Percentiles rank a stretch among this genome's conserved stretches.
phyloP scores from a whole-genome alignment of 2,329 filamentous ascomycete genomes.

The Pestalotiopsis sp. region DNA sequence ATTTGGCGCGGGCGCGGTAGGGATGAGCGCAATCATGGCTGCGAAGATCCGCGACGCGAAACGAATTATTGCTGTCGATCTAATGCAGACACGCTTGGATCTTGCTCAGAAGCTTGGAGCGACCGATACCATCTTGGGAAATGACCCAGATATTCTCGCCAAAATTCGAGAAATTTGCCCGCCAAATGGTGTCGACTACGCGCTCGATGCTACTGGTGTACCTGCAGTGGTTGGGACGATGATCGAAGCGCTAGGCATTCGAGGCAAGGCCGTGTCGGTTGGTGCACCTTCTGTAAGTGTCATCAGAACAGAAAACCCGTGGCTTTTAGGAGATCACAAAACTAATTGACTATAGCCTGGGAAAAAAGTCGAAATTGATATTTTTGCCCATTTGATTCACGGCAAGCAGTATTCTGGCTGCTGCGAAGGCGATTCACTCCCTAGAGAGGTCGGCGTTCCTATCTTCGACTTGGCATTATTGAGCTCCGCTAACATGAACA shows the following conservation, averaged over 20 bases:
- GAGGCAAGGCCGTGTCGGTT: background rate
- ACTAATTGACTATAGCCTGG: background rate
- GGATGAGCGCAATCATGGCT: background rate
- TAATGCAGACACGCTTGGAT: background rate
- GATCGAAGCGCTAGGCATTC: background rate
- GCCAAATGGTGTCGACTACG: background rate
- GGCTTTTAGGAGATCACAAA: background rate
- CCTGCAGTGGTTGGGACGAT: background rate
- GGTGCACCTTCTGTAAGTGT: background rate
- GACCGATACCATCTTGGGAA: background rate
- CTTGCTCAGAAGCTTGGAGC: background rate
- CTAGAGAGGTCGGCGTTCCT: background rate
- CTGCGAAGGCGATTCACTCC: background rate
- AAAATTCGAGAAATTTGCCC: background rate
- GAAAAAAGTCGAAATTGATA: background rate
- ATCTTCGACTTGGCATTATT: background rate
- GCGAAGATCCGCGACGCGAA: background rate
- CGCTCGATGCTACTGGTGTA: background rate
- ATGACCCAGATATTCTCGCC: background rate
- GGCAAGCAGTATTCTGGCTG: background rate
- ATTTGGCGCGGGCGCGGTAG: background rate
- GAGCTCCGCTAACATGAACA: background rate
- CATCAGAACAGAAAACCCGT: background rate
- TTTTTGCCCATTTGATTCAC: background rate
- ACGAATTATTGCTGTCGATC: background rate